phyloP scores from a whole-genome alignment of 163 green algal genomes.

The Chlamydomonas reinhardtii region DNA sequence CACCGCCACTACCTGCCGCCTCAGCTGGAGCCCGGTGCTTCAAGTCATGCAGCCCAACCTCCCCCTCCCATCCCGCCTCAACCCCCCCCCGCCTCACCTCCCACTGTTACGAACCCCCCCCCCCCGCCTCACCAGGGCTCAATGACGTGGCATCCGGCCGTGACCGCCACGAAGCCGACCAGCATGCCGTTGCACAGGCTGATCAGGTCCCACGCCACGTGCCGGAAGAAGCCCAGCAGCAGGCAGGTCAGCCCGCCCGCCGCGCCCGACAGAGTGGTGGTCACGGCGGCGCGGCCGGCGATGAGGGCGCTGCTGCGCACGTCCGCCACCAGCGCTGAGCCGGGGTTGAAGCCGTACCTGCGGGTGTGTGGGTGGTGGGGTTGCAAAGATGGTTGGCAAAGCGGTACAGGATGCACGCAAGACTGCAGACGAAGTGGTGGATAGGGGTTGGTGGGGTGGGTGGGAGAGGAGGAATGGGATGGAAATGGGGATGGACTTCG shows the following conservation, averaged over 20 bases:
- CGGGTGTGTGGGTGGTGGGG: neutral
- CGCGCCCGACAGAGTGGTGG: slow-evolving; percentile 90
- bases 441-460: too few species aligned
- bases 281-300: slow-evolving; percentile 79
- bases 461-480: too few species aligned
- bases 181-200: slow-evolving; percentile 85
- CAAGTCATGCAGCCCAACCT: too few species aligned
- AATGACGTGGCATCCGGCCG: slow-evolving; percentile 78
- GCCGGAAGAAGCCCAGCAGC: slow-evolving; percentile 46
- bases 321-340: slow-evolving; percentile 80
- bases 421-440: too few species aligned
- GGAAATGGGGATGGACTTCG: too few species aligned
- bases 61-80: slow-evolving; percentile 80
- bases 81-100: slow-evolving; percentile 81
- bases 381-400: neutral
- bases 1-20: too few species aligned
- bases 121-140: slow-evolving; percentile 85
- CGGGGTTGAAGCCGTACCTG: slow-evolving; percentile 94
- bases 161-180: slow-evolving; percentile 93
- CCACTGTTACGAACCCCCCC: slow-evolving; percentile 79
- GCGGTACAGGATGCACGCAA: too few species aligned
- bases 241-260: slow-evolving; percentile 84
- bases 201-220: slow-evolving; percentile 68
- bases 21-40: too few species aligned
- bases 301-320: slow-evolving; percentile 65